Base-by-base conservation (phyloP, 2,329 filamentous ascomycete species). In the Acrodontium crateriforme region DNA sequence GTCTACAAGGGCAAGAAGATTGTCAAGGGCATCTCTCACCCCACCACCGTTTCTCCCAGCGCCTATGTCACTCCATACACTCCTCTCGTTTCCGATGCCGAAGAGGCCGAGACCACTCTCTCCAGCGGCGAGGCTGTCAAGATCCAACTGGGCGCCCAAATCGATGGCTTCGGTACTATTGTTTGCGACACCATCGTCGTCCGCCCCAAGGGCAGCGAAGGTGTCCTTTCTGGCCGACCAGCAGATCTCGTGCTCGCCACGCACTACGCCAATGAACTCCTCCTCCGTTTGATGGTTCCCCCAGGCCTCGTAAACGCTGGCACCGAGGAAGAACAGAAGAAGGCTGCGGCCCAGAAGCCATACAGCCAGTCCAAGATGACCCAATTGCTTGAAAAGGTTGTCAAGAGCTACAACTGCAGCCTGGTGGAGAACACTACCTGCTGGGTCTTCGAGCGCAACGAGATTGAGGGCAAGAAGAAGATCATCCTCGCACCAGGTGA, bases 1-100 rank as follows among this genome's bases (percentile, higher is more conserved):
- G 87, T 98, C 50, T 98, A 89, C 72, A 85, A 92, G 58, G 87
- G 85, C 60, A 95, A 95, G 71, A 95, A 94, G 68, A 77, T 94
- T 52, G 58, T 65, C 55, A 98, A 98, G 71, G 89, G 87, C 52
- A 81, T 93, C 60, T 74, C 79, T 31, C 85, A 94, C 66, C 89
- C 89, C 34, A 92, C 83, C 34, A 98, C 89, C 38, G 73, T 98
- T 55, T 95, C 89, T 16, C 89, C 89, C 39, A 80, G 78, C 59
- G 79, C 85, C 40, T 91, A 84, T 62, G 76, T 98, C 57, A 98
- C 89, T 31, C 89, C 89, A 28, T 95, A 94, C 67, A 98, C 89
- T 25, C 89, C 89, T 28, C 68, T 98, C 46, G 74, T 73, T 44
- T 75, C 84, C 40, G 89, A 98, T 51, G 67, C 78, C 55, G 74